A percentile compares a stretch with the other conserved stretches of the same genome.
Conservation (phyloP, 805 yeast genomes). For the Huiozyma naganishii region DNA sequence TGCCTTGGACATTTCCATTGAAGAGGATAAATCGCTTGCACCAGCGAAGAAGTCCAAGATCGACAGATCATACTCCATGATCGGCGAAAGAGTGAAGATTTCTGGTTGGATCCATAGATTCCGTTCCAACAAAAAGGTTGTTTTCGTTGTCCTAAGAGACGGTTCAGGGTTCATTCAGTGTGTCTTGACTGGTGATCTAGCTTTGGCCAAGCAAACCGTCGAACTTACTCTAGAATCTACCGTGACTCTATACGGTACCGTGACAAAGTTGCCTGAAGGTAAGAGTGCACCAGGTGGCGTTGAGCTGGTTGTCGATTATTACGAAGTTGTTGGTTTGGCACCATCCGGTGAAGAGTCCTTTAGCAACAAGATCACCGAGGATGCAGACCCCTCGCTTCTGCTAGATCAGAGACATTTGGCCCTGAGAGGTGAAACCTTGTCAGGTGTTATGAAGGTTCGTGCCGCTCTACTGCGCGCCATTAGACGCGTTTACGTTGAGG, state of each 20-base stretch:
- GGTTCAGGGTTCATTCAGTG: slow-evolving; percentile 88
- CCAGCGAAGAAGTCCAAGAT: slow-evolving; percentile 60
- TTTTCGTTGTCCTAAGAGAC: slow-evolving; percentile 85
- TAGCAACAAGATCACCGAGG: slow-evolving; percentile 88
- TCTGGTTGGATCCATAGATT: slow-evolving; percentile 96
- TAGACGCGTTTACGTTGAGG: slow-evolving; percentile 68
- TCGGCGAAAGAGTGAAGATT: slow-evolving; percentile 64
- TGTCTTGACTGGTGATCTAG: slow-evolving; percentile 82
- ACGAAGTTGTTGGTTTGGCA: slow-evolving; percentile 82
- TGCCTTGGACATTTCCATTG: slow-evolving; percentile 62
- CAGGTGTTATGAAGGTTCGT: slow-evolving; percentile 91
- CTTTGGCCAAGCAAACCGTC: slow-evolving; percentile 76
- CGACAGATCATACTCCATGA: slow-evolving; percentile 37
- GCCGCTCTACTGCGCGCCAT: slow-evolving; percentile 64
- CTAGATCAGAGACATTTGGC: slow-evolving; percentile 92
- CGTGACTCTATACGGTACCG: slow-evolving; percentile 66
- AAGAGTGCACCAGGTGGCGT: slow-evolving; percentile 96
- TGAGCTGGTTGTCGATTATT: slow-evolving; percentile 84
- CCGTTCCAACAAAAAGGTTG: slow-evolving; percentile 84
- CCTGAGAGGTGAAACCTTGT: slow-evolving; percentile 90
- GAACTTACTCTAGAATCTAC: slow-evolving; percentile 85
- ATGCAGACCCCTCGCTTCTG: slow-evolving; percentile 84
- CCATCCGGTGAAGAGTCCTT: slow-evolving; percentile 94
- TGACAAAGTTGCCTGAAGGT: slow-evolving; percentile 85
- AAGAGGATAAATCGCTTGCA: slow-evolving; percentile 66